Evolutionary conservation across 2,329 filamentous ascomycete genomes (phyloP), one percentile per base, ranked within the genome.

Genomic region (Talaromyces sp.): DNA sequence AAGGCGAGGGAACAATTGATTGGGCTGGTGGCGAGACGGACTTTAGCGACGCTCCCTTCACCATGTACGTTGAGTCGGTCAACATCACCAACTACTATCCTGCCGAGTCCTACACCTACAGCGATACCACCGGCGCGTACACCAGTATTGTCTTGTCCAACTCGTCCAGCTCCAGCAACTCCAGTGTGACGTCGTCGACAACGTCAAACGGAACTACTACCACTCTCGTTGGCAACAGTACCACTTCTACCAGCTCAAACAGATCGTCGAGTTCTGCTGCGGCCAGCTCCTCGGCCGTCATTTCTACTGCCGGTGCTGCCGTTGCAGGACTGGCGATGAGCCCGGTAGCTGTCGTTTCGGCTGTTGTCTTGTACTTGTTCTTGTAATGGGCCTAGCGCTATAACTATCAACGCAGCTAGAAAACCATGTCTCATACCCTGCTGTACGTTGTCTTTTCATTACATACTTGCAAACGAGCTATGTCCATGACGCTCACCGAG

Each of bases 21-120:
- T 91, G 88, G 88, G 88, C 88, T 62, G 88, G 88, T 62, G 88
- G 88, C 59, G 70, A 79, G 61, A 91, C 88, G 42, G 82, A 92
- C 72, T 93, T 88, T 73, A 72, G 73, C 57, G 71, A 84, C 28
- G 87, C 80, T 0, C 90, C 90, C 0, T 93, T 85, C 78, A 86
- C 82, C 69, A 93, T 93, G 90, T 86, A 84, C 64, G 83, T 93
- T 67, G 84, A 90, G 80, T 85, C 81, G 33, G 77, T 86, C 37
- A 79, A 80, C 33, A 80, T 83, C 60, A 70, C 76, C 65, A 86
- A 84, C 76, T 84, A 83, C 70, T 83, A 80, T 57, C 85, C 86
- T 0, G 81, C 78, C 54, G 85, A 85, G 68, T 83, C 85, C 68
- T 93, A 92, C 72, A 75, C 82, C 52, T 92, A 85, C 69, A 80